Evolutionary conservation across 179 eudicot genomes (phyloP).

Genomic region (Amaranthus tricolor): DNA sequence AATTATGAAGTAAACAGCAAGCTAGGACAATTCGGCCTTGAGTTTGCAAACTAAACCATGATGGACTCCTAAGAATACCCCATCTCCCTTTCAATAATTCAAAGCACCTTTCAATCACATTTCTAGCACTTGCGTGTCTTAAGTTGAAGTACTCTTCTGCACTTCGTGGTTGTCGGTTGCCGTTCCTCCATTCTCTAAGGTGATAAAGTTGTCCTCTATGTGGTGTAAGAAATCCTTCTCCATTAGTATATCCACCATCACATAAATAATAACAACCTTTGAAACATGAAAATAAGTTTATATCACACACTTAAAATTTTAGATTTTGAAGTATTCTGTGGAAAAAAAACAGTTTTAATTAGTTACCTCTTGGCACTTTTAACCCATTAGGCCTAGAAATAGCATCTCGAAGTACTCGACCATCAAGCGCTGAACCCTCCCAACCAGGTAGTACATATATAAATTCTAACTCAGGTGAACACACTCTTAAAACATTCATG

Average conservation of each 20-base stretch:
- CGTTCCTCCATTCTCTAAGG: too few relatives aligned
- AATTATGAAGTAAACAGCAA: not conserved
- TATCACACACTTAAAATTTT: not conserved
- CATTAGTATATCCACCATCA: conserved; percentile 11
- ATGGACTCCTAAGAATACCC: too few relatives aligned
- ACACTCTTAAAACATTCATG: too few relatives aligned
- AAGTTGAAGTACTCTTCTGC: not conserved
- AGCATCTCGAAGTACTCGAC: too few relatives aligned
- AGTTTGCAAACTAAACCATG: not conserved
- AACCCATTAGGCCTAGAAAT: too few relatives aligned
- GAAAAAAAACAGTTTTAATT: too few relatives aligned
- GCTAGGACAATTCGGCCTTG: conserved; percentile 6
- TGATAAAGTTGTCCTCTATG: not conserved
- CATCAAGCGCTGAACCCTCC: too few relatives aligned
- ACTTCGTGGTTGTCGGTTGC: not conserved
- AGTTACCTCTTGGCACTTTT: not conserved
- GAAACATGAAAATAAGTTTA: not conserved
- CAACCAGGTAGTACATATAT: too few relatives aligned
- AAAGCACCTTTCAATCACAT: conserved; percentile 3
- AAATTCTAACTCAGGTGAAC: too few relatives aligned
- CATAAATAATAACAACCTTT: conserved; percentile 1
- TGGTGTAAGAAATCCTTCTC: conserved; percentile 8
- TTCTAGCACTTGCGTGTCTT: not conserved
- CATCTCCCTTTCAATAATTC: too few relatives aligned
- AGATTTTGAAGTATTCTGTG: too few relatives aligned